Evolutionary conservation across 2,329 filamentous ascomycete genomes (phyloP).

Genomic region (Plenodomus biglobosus): DNA sequence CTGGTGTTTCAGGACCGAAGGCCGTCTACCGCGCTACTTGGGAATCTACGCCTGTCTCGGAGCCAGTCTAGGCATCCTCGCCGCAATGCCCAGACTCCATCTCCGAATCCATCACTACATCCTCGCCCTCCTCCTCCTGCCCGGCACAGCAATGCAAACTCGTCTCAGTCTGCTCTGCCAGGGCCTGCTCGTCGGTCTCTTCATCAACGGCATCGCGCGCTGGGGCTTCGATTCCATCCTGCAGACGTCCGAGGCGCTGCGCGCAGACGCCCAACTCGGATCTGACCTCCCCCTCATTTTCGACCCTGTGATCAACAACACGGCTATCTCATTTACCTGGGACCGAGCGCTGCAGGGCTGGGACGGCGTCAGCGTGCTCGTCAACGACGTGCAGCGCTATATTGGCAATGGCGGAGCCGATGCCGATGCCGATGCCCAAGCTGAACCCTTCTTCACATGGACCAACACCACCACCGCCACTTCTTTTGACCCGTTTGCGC

Average conservation of each 20-base stretch:
- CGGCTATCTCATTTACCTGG: constrained; percentile 53
- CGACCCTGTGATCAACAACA: constrained; percentile 43
- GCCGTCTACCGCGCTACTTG: constrained; percentile 68
- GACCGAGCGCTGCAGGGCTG: constrained; percentile 51
- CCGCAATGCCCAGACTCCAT: constrained; percentile 74
- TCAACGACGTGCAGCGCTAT: constrained; percentile 84
- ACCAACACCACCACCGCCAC: constrained; percentile 46
- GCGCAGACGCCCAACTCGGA: constrained; percentile 55
- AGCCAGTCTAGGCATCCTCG: constrained; percentile 75
- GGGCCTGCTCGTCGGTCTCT: constrained; percentile 83
- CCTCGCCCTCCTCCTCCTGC: constrained; percentile 81
- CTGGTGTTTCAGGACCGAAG: constrained; percentile 38
- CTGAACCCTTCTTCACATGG: constrained; percentile 60
- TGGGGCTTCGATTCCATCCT: constrained; percentile 92
- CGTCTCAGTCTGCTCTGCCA: constrained; percentile 85
- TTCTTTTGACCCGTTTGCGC: no score
- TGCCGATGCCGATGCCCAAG: no score
- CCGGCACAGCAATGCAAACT: constrained; percentile 86
- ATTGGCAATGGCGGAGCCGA: constrained; percentile 64
- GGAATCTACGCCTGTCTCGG: constrained; percentile 75
- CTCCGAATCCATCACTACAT: constrained; percentile 93
- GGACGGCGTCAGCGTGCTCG: constrained; percentile 77
- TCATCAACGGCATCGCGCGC: constrained; percentile 88
- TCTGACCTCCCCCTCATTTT: constrained; percentile 58
- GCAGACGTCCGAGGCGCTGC: constrained; percentile 73